phyloP scores from a whole-genome alignment of 2,329 filamentous ascomycete species.

The Phoma sp. region DNA sequence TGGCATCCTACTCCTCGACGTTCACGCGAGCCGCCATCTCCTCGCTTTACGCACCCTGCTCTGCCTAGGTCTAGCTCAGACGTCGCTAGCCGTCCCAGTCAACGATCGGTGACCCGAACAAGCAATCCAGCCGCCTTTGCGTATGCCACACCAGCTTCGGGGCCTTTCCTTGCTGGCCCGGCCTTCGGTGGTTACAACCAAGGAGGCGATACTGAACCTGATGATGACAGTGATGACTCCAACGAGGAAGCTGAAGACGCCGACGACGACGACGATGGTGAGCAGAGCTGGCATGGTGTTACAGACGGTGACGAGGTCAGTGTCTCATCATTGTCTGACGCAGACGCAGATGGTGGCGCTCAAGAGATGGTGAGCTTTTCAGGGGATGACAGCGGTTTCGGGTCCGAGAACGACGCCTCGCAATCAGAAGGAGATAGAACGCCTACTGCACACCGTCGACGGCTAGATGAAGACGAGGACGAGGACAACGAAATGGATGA shows the following conservation, averaged over 20 bases:
- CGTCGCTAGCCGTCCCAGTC: constrained; percentile 50
- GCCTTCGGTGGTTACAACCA: constrained; percentile 32
- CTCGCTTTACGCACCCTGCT: constrained; percentile 43
- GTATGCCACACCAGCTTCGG: constrained; percentile 77
- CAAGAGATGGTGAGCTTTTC: constrained; percentile 43
- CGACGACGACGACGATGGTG: constrained; percentile 31
- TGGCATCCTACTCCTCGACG: constrained; percentile 51
- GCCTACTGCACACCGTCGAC: constrained; percentile 1
- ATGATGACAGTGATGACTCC: constrained; percentile 39
- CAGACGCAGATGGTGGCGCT: constrained; percentile 23
- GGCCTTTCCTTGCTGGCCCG: constrained; percentile 39
- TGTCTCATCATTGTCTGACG: constrained; percentile 13
- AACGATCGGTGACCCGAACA: constrained; percentile 44
- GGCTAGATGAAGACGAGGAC: constrained; percentile 20
- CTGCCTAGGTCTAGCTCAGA: constrained; percentile 41
- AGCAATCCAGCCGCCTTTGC: constrained; percentile 61
- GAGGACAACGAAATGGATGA: constrained; percentile 13
- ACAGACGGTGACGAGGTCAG: constrained; percentile 27
- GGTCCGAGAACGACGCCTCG: constrained; percentile 33
- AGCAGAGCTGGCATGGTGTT: constrained; percentile 35
- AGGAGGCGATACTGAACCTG: constrained; percentile 43
- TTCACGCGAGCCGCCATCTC: constrained; percentile 53
- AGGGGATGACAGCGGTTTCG: constrained; percentile 45
- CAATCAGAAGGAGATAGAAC: constrained; percentile 21
- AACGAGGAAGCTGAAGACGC: constrained; percentile 37